Conservation (phyloP, 2,329 filamentous ascomycete species). For the Paracorniculantispora psalliotae region DNA sequence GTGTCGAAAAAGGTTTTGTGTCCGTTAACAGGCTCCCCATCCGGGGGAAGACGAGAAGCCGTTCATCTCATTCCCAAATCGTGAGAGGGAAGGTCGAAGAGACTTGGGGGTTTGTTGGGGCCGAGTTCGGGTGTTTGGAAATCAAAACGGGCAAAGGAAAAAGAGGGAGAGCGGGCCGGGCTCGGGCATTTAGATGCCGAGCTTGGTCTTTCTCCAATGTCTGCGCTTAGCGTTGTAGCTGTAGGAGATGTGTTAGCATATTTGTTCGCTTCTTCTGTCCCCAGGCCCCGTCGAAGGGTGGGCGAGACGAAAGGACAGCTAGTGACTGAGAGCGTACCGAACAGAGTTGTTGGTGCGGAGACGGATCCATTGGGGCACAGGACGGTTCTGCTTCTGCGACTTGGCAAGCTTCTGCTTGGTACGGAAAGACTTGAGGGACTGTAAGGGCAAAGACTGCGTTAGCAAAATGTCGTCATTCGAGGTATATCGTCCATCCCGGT, state of each 20-base stretch:
- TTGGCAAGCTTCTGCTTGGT: conserved; percentile 99
- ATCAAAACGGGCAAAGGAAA: conserved; percentile 21
- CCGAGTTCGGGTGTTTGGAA: conserved; percentile 19
- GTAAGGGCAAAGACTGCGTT: conserved; percentile 26
- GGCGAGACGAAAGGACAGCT: not conserved
- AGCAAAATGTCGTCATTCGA: conserved; percentile 17
- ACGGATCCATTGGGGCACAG: conserved; percentile 99
- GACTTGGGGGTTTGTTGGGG: not conserved
- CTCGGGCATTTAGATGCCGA: conserved; percentile 79
- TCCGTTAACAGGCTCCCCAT: too few species aligned
- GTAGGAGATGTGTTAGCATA: conserved; percentile 18
- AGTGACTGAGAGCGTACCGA: conserved; percentile 77
- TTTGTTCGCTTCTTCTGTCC: too few species aligned
- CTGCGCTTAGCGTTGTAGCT: conserved; percentile 99
- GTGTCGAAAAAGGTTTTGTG: too few species aligned
- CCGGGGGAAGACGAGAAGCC: too few species aligned
- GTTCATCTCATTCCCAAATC: not conserved
- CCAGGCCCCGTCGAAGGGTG: too few species aligned
- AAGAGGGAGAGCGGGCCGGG: conserved; percentile 14
- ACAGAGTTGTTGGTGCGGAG: conserved; percentile 98
- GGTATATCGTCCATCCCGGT: not conserved
- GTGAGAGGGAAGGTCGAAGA: not conserved
- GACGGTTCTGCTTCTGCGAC: conserved; percentile 99
- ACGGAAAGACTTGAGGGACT: conserved; percentile 99
- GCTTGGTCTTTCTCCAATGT: conserved; percentile 99